Evolutionary conservation across 2,329 filamentous ascomycete species (phyloP), one percentile per base, ranked within the genome.

Genomic region (Phialocephala sp.): DNA sequence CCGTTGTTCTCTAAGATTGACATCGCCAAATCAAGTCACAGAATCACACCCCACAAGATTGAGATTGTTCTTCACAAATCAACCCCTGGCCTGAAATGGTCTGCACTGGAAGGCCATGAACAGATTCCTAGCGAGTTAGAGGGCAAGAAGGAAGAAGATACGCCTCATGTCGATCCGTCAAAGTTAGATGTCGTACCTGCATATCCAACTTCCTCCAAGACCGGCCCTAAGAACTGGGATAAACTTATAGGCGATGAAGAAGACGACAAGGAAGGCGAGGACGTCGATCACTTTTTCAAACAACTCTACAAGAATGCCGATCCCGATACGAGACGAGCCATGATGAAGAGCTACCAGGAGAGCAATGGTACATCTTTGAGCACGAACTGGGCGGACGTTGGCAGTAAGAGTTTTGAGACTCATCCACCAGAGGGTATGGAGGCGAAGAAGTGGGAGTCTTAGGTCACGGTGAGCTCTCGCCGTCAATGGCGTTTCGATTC

Each of bases 291-390:
- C 12, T 98, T 97, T 80, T 99, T 99, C 83, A 95, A 96, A 83
- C 89, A 91, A 74, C 82, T 99, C 1, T 98, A 94, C 80, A 88
- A 90, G 68, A 83, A 82, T 41, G 89, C 92, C 0, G 88, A 90
- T 58, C 87, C 89, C 0, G 94, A 99, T 72, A 92, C 92, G 65
- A 88, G 89, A 75, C 88, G 93, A 1, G 95, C 95, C 9, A 99
- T 99, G 95, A 92, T 96, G 88, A 99, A 99, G 86, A 97, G 92
- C 76, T 98, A 92, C 75, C 84, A 88, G 15, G 94, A 99, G 83
- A 97, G 94, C 78, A 95, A 96, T 72, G 95, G 95, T 4, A 99
- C 95, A 0, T 87, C 91, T 2, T 81, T 99, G 59, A 97, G 93
- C 78, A 99, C 95, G 0, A 93, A 94, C 76, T 99, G 95, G 95